Evolutionary conservation across 345 rosid species (phyloP), one percentile per base, ranked within the genome.

Genomic region (Aquilaria malaccensis): DNA sequence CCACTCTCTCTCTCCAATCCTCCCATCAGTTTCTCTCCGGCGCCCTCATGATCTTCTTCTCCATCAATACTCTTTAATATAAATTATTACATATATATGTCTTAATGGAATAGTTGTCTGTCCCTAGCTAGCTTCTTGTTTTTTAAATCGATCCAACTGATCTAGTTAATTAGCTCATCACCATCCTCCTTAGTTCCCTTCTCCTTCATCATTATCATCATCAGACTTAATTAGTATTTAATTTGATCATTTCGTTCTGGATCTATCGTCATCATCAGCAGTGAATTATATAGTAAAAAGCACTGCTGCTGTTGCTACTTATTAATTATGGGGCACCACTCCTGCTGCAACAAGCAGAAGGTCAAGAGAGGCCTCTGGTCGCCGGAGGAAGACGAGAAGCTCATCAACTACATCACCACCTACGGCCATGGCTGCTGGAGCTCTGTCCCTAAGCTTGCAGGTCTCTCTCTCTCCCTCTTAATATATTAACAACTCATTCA

Each of bases 341-440:
- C 96, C 0, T 94, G 99, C 80, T 94, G 99, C 77, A 91, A 91
- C 85, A 94, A 90, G 74, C 97, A 94, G 80, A 94, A 90, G 76
- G 97, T 94, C 50, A 94, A 85, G 84, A 86, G 99, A 76, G 99
- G 97, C 13, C 76, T 94, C 11, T 94, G 99, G 99, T 94, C 99
- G 55, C 99, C 99, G 0, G 97, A 94, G 63, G 99, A 94, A 81
- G 99, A 94, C 72, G 96, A 90, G 82, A 94, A 86, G 71, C 99
- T 94, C 82, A 70, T 88, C 72, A 85, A 65, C 86, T 88, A 86
- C 84, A 86, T 94, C 80, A 71, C 89, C 12, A 85, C 85, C 59
- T 86, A 84, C 49, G 99, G 97, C 76, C 97, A 94, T 76, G 97
- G 97, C 30, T 86, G 99, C 75, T 94, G 99, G 99, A 90, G 97